These are phyloP conservation scores for Trifolium pratense DNA, from an alignment of 306 rosid species.

Conservation along the genomic window DNA sequence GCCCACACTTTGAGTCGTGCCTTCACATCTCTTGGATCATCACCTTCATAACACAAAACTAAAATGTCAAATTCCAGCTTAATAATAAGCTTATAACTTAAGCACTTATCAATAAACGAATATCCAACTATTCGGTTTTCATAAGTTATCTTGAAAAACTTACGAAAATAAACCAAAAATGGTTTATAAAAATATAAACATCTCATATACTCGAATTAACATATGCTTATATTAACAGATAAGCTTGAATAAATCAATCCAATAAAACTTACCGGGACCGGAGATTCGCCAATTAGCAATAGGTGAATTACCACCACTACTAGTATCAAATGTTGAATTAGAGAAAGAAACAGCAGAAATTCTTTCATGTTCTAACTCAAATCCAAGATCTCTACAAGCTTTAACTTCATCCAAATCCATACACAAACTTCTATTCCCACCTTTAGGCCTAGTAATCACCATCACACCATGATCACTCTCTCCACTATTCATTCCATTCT, in stretches of 20 bases:
- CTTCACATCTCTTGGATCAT: constrained; percentile 84
- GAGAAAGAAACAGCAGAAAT: constrained; percentile 51
- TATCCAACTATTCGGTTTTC: too few species aligned
- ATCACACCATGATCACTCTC: constrained; percentile 59
- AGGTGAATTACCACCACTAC: constrained; percentile 82
- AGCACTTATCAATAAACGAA: not conserved
- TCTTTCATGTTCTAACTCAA: constrained; percentile 67
- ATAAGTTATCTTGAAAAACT: too few species aligned
- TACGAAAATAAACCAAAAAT: too few species aligned
- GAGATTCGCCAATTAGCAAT: constrained; percentile 80
- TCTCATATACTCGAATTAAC: too few species aligned
- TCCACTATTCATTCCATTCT: constrained; percentile 40
- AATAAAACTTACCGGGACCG: constrained; percentile 57
- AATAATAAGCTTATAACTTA: not conserved
- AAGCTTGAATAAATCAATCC: not conserved
- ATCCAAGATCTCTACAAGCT: constrained; percentile 91
- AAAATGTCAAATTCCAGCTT: not conserved
- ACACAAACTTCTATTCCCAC: constrained; percentile 68
- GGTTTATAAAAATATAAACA: too few species aligned
- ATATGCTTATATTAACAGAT: not conserved
- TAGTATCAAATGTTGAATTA: constrained; percentile 55
- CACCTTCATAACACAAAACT: constrained; percentile 53
- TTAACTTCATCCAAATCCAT: constrained; percentile 89
- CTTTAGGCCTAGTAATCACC: constrained; percentile 75
- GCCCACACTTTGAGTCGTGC: constrained; percentile 95